These are phyloP conservation scores for Astrocystis sublimbata DNA, from an alignment of 495 filamentous ascomycete species.

Conservation along the genomic window DNA sequence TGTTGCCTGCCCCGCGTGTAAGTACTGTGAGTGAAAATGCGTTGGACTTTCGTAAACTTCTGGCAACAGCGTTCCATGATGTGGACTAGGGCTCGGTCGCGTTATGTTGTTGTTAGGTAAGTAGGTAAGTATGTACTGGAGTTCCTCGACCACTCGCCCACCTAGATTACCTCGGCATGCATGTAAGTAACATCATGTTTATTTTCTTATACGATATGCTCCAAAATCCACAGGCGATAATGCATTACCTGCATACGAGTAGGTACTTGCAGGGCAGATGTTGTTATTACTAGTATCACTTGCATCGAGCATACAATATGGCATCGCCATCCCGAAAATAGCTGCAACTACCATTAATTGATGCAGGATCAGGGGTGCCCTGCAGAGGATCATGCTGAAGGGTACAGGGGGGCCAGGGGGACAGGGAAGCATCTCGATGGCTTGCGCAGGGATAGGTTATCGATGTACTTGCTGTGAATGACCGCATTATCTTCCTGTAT, in stretches of 20 bases:
- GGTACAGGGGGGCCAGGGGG: neutral
- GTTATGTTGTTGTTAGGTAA: neutral
- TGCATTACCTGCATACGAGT: too few relatives aligned
- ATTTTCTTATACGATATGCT: too few relatives aligned
- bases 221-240: neutral
- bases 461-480: neutral
- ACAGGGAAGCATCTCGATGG: too few relatives aligned
- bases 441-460: neutral
- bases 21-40: neutral
- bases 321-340: slow-evolving; percentile 11
- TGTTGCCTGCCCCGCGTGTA: neutral
- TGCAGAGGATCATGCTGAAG: slow-evolving; percentile 6
- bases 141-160: too few relatives aligned
- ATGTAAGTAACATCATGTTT: too few relatives aligned
- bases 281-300: too few relatives aligned
- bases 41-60: neutral
- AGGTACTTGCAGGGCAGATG: too few relatives aligned
- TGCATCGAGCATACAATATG: neutral
- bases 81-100: neutral
- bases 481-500: too few relatives aligned
- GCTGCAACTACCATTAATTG: slow-evolving; percentile 9
- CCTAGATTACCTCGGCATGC: too few relatives aligned
- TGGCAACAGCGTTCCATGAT: neutral
- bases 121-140: too few relatives aligned
- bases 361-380: neutral